phyloP scores from a whole-genome alignment of 306 rosid genomes.

The Ochetophila trinervis region DNA sequence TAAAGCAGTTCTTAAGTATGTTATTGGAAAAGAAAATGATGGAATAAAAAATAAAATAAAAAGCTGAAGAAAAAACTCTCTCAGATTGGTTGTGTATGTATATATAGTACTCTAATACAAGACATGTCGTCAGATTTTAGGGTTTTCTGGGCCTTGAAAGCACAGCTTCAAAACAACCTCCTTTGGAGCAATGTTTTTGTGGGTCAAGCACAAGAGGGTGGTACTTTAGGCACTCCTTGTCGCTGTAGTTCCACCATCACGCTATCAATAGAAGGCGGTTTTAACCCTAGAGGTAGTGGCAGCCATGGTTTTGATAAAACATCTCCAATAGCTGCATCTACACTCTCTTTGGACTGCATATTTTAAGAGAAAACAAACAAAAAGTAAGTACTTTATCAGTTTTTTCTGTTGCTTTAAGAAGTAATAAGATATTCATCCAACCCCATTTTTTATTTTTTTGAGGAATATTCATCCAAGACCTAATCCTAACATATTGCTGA shows the following conservation, averaged over 20 bases:
- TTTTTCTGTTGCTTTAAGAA: too few relatives aligned
- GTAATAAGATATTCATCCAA: too few relatives aligned
- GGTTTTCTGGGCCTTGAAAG: slow-evolving; percentile 22
- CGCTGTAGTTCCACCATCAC: slow-evolving; percentile 75
- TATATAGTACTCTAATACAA: slow-evolving; percentile 23
- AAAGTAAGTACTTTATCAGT: too few relatives aligned
- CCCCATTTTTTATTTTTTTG: too few relatives aligned
- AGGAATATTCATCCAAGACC: too few relatives aligned
- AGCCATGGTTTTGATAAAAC: slow-evolving; percentile 82
- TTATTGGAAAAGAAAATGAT: too few relatives aligned
- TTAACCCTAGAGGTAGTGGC: slow-evolving; percentile 86
- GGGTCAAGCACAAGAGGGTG: slow-evolving; percentile 56
- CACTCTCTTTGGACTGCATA: slow-evolving; percentile 81
- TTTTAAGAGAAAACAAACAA: not conserved
- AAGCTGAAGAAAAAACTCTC: slow-evolving; percentile 13
- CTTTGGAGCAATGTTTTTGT: not conserved
- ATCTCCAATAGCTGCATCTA: slow-evolving; percentile 86
- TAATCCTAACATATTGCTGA: too few relatives aligned
- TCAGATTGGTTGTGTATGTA: slow-evolving; percentile 29
- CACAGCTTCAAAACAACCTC: slow-evolving; percentile 9
- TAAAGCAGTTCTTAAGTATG: too few relatives aligned
- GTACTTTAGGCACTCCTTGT: slow-evolving; percentile 73
- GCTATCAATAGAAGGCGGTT: slow-evolving; percentile 67
- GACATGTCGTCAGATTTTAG: slow-evolving; percentile 67
- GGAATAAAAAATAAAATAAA: not conserved